phyloP scores from a whole-genome alignment of 352 stramenopile species.

The Phytophthora hybrid region DNA sequence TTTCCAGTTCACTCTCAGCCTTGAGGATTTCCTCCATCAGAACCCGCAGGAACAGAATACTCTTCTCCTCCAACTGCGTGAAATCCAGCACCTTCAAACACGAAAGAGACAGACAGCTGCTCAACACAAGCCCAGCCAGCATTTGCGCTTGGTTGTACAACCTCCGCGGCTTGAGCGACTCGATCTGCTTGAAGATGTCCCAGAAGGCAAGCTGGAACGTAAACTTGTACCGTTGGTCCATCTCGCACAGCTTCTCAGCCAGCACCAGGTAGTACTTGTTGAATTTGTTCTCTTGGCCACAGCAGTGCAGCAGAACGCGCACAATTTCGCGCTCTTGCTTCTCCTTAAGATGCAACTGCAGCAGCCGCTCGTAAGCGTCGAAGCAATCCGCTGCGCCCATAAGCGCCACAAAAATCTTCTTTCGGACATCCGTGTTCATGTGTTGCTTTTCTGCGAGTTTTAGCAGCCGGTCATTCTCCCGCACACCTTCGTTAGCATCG shows the following conservation, averaged over 20 bases:
- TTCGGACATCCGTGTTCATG: slow-evolving; percentile 97
- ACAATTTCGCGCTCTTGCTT: slow-evolving; percentile 95
- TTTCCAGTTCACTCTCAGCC: slow-evolving; percentile 68
- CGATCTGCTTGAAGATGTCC: slow-evolving; percentile 96
- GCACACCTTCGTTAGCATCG: slow-evolving; percentile 20
- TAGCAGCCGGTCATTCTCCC: slow-evolving; percentile 80
- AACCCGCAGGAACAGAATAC: slow-evolving; percentile 91
- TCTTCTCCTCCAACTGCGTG: slow-evolving; percentile 86
- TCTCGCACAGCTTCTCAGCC: slow-evolving; percentile 93
- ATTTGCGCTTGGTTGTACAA: slow-evolving; percentile 92
- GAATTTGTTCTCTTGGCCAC: slow-evolving; percentile 87
- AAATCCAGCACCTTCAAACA: slow-evolving; percentile 95
- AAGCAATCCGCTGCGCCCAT: slow-evolving; percentile 96
- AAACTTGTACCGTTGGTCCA: slow-evolving; percentile 95
- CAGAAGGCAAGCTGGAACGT: slow-evolving; percentile 97
- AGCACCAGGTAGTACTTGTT: slow-evolving; percentile 97
- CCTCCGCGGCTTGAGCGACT: slow-evolving; percentile 83
- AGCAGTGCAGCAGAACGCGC: slow-evolving; percentile 95
- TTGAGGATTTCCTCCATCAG: slow-evolving; percentile 79
- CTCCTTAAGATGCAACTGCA: slow-evolving; percentile 91
- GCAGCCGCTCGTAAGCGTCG: slow-evolving; percentile 96
- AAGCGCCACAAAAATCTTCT: slow-evolving; percentile 97
- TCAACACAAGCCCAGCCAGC: slow-evolving; percentile 80
- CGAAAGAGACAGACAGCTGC: slow-evolving; percentile 75
- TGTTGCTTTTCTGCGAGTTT: slow-evolving; percentile 95